phyloP scores from a whole-genome alignment of 805 yeast species.

The Metschnikowia continentalis region DNA sequence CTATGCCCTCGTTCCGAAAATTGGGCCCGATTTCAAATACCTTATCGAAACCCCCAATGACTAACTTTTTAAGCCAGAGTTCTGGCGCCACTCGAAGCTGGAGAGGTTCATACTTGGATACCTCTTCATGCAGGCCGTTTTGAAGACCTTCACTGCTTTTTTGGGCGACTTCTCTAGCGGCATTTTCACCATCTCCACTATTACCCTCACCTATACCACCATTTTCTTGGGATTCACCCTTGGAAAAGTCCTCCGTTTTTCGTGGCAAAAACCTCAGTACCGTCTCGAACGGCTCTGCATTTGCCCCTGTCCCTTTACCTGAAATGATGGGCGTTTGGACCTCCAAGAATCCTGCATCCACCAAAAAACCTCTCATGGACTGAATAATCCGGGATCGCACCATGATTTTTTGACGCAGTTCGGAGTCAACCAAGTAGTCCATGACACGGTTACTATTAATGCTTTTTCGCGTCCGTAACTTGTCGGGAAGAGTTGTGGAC shows the following conservation, averaged over 20 bases:
- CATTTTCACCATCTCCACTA: background rate
- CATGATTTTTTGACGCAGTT: slow-evolving; percentile 42
- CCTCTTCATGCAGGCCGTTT: background rate
- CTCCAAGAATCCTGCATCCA: slow-evolving; percentile 57
- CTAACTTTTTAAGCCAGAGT: slow-evolving; percentile 81
- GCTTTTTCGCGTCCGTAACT: slow-evolving; percentile 49
- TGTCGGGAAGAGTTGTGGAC: slow-evolving; percentile 50
- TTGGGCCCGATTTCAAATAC: slow-evolving; percentile 82
- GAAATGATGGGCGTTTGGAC: slow-evolving; percentile 87
- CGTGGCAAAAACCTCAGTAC: slow-evolving; percentile 31
- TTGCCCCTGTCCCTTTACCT: slow-evolving; percentile 79
- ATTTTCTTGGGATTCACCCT: background rate
- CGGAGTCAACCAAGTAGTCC: slow-evolving; percentile 61
- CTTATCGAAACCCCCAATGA: slow-evolving; percentile 80
- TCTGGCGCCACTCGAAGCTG: slow-evolving; percentile 91
- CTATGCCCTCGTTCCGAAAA: slow-evolving; percentile 92
- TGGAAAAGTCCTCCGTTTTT: background rate
- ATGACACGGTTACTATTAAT: slow-evolving; percentile 67
- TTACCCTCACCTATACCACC: background rate
- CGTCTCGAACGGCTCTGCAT: slow-evolving; percentile 83
- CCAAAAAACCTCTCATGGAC: slow-evolving; percentile 55
- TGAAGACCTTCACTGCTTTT: background rate
- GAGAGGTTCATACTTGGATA: slow-evolving; percentile 21
- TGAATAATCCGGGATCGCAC: slow-evolving; percentile 55
- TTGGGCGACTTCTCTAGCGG: background rate